A percentile compares a stretch with the other conserved stretches of the same genome.
Conservation (phyloP, 2,329 filamentous ascomycete genomes). For the Clarireedia sp. region DNA sequence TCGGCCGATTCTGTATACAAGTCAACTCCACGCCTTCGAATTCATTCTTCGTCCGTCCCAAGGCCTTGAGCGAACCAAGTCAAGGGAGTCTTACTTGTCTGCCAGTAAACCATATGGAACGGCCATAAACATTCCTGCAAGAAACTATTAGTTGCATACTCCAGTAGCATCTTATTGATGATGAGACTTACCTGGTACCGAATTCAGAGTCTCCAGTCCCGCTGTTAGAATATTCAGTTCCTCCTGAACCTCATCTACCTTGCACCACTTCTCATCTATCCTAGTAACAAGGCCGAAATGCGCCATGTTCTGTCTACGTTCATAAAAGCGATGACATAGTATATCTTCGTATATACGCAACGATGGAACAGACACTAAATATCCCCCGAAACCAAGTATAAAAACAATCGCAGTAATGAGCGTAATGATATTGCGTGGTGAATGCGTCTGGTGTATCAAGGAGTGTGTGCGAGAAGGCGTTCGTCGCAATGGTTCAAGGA, state of each 20-base stretch:
- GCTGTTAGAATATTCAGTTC: slow-evolving; percentile 32
- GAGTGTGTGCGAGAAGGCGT: not conserved
- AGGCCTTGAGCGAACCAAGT: not conserved
- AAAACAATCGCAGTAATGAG: slow-evolving; percentile 30
- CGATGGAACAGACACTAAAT: slow-evolving; percentile 29
- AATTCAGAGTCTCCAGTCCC: slow-evolving; percentile 25
- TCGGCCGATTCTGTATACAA: slow-evolving; percentile 27
- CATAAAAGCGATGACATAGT: slow-evolving; percentile 33
- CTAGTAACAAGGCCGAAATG: slow-evolving; percentile 18
- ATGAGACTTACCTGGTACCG: slow-evolving; percentile 25
- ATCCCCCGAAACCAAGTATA: slow-evolving; percentile 24
- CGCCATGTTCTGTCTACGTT: slow-evolving; percentile 16
- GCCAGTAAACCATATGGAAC: slow-evolving; percentile 34
- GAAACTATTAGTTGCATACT: not conserved
- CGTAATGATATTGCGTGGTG: slow-evolving; percentile 27
- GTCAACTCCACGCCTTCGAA: slow-evolving; percentile 8
- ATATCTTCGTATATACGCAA: slow-evolving; percentile 34
- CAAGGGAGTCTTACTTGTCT: slow-evolving; percentile 28
- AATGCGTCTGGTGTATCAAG: slow-evolving; percentile 10
- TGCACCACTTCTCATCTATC: slow-evolving; percentile 34
- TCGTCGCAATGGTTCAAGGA: slow-evolving; percentile 1
- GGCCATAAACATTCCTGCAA: slow-evolving; percentile 28
- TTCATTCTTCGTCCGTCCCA: no score
- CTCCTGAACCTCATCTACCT: slow-evolving; percentile 31
- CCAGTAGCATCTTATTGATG: not conserved